Base-by-base conservation (phyloP, 2,329 filamentous ascomycete species). In the Penicillium sclerotigenum region DNA sequence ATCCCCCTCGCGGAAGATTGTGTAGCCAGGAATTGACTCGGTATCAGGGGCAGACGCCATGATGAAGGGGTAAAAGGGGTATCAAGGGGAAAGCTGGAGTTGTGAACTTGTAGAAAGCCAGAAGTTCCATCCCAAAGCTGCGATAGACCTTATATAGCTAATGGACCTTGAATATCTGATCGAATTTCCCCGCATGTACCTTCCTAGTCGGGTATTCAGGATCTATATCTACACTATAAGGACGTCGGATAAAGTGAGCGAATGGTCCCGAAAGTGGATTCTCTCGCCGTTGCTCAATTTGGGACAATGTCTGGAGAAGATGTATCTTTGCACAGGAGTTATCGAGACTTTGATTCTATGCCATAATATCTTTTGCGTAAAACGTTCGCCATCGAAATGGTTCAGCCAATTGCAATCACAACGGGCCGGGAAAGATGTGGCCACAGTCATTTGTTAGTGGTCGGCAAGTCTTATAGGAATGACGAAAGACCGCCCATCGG, bases 21-120 rank as follows among this genome's bases (percentile, higher is more conserved):
- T 66, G 33, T 66, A 66, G 57, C 63, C 65, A 45, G 65, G 63
- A 51, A 66, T 64, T 49, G 65, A 65, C 29, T 63, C 63, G 41
- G 63, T 66, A 61, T 66, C 62, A 38, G 65, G 63, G 49, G 58
- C 65, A 61, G 61, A 63, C 42, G 65, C 62, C 61, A 66, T 67
- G 57, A 42, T 61, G 60, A 34, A 54, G 38, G 38, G 38, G n/a
- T 48, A 26, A 13, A 40, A 10, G 45, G 41, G 46, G 31, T 56
- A 49, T 34, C 26, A 26, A 42, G 29, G 42, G 41, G 50, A 26
- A 54, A 46, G 48, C 54, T 54, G 7, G 20, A 31, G 43, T 55
- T 57, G 43, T 41, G 56, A 56, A 59, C 49, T 50, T 65, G 58
- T 51, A 52, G 38, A 36, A 50, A 46, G 47, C 40, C 16, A 47